Conservation (phyloP, 192 early-diverging fungal genomes). For the Chytriomyces hyalinus region DNA sequence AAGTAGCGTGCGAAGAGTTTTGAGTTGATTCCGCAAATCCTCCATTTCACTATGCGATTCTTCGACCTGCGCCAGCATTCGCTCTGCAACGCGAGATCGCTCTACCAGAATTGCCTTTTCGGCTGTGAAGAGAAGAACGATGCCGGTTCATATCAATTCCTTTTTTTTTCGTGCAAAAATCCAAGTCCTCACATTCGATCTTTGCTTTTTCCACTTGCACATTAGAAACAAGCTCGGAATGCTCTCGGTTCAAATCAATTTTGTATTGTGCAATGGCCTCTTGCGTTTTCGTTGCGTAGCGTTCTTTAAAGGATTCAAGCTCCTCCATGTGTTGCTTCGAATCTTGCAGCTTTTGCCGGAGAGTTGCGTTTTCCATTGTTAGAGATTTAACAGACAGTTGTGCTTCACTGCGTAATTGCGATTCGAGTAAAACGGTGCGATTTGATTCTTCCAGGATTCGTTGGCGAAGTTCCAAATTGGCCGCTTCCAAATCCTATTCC, state of each 20-base stretch:
- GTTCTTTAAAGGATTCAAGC: constrained; percentile 45
- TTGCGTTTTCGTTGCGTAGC: constrained; percentile 50
- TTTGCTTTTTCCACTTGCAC: constrained; percentile 50
- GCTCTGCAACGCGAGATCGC: constrained; percentile 30
- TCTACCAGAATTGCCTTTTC: constrained; percentile 44
- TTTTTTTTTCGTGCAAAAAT: neutral
- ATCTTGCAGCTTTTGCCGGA: constrained; percentile 43
- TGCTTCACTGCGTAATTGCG: constrained; percentile 43
- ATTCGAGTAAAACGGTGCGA: constrained; percentile 41
- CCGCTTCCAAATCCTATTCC: neutral
- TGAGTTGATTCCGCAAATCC: constrained; percentile 24
- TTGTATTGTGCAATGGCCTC: constrained; percentile 57
- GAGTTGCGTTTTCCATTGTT: constrained; percentile 39
- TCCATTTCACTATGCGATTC: constrained; percentile 28
- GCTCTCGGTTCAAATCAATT: constrained; percentile 50
- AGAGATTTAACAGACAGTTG: constrained; percentile 44
- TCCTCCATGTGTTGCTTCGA: constrained; percentile 35
- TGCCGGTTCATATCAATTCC: neutral
- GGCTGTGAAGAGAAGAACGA: constrained; percentile 11
- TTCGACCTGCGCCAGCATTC: constrained; percentile 19
- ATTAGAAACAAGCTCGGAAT: constrained; percentile 32
- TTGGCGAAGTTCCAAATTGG: constrained; percentile 44
- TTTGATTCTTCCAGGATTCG: constrained; percentile 47
- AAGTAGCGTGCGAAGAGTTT: constrained; percentile 24
- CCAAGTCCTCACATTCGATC: constrained; percentile 40